These are phyloP conservation scores for Priceomyces castillae DNA, from an alignment of 805 yeast species.

Conservation along the genomic window DNA sequence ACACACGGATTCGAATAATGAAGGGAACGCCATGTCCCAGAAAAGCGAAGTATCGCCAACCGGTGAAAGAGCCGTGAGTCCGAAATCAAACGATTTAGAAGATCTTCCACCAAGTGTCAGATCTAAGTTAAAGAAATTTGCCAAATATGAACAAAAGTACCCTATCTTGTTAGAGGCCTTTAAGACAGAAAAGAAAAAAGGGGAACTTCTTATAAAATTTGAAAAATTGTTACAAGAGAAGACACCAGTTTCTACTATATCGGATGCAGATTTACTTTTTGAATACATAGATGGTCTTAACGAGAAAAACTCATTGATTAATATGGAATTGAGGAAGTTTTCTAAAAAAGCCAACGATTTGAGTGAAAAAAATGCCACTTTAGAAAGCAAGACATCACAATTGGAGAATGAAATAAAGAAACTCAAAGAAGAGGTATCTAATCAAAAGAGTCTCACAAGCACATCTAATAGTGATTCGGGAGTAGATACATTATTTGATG, in stretches of 20 bases:
- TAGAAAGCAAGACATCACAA: neutral
- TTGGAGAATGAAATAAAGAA: neutral
- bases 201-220: slow-evolving; percentile 55
- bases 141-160: slow-evolving; percentile 86
- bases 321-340: slow-evolving; percentile 59
- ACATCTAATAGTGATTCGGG: neutral
- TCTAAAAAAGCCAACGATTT: slow-evolving; percentile 24
- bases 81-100: slow-evolving; percentile 11
- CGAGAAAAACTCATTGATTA: slow-evolving; percentile 58
- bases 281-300: slow-evolving; percentile 66
- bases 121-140: slow-evolving; percentile 67
- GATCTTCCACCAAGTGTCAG: slow-evolving; percentile 55
- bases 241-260: slow-evolving; percentile 75
- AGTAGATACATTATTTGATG: neutral
- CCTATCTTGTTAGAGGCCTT: slow-evolving; percentile 84
- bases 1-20: slow-evolving; percentile 8
- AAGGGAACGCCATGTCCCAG: slow-evolving; percentile 6
- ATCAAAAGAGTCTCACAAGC: neutral
- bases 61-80: slow-evolving; percentile 4
- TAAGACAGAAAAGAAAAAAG: slow-evolving; percentile 70
- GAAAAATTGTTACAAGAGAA: slow-evolving; percentile 71
- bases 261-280: slow-evolving; percentile 67
- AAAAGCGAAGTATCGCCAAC: slow-evolving; percentile 6
- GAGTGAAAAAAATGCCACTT: neutral
- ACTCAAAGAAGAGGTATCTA: neutral